Evolutionary conservation across 1,284 basidiomycete species (phyloP).

Genomic region (Trichosporon sp.): DNA sequence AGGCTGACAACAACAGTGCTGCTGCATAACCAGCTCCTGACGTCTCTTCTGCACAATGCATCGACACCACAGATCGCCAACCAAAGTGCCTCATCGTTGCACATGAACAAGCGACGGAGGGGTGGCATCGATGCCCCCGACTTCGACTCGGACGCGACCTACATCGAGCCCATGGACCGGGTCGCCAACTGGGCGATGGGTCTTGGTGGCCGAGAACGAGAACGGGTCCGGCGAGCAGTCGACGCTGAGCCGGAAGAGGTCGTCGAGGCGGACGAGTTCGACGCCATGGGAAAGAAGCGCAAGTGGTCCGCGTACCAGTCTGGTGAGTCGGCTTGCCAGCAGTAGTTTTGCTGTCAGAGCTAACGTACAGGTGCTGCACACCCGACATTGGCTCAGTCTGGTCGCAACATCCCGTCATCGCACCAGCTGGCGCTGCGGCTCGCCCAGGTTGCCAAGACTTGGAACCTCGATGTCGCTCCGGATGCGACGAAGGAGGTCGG

Average conservation of each 20-base stretch:
- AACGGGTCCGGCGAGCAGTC: slow-evolving; percentile 24
- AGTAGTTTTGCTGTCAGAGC: neutral
- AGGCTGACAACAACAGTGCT: slow-evolving; percentile 29
- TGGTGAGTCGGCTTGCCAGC: slow-evolving; percentile 5
- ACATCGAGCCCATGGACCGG: slow-evolving; percentile 36
- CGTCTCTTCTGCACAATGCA: slow-evolving; percentile 45
- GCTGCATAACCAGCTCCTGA: slow-evolving; percentile 46
- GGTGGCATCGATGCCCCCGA: slow-evolving; percentile 31
- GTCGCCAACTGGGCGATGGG: slow-evolving; percentile 42
- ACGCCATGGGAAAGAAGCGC: slow-evolving; percentile 17
- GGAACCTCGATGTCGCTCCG: slow-evolving; percentile 28
- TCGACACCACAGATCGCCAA: slow-evolving; percentile 30
- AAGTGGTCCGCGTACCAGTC: slow-evolving; percentile 19
- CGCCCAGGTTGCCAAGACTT: slow-evolving; percentile 32
- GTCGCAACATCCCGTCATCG: slow-evolving; percentile 34
- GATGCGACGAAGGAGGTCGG: slow-evolving; percentile 34
- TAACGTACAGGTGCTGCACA: slow-evolving; percentile 1
- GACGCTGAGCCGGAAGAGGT: slow-evolving; percentile 25
- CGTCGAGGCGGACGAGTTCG: slow-evolving; percentile 15
- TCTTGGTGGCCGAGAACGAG: slow-evolving; percentile 35
- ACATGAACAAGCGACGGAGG: slow-evolving; percentile 32
- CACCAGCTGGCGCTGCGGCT: slow-evolving; percentile 35
- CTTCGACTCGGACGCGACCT: slow-evolving; percentile 36
- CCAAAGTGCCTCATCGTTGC: slow-evolving; percentile 21
- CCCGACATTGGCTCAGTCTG: slow-evolving; percentile 27